phyloP scores from a whole-genome alignment of 2,329 filamentous ascomycete species.

The Colletotrichum musae region DNA sequence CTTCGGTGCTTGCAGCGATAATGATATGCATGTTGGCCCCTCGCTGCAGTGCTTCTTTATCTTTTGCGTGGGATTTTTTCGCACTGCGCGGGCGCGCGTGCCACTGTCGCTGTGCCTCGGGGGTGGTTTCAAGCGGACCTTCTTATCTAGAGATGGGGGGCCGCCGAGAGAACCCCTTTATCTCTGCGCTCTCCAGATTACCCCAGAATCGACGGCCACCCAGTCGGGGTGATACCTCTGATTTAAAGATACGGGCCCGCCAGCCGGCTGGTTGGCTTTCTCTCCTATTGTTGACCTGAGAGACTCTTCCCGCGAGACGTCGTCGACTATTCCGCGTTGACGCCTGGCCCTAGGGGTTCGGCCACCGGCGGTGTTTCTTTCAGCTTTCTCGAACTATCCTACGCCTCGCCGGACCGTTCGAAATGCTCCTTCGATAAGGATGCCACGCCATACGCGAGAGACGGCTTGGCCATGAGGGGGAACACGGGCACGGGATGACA shows the following conservation, averaged over 20 bases:
- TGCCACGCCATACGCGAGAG: too few relatives aligned
- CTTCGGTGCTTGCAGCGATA: slow-evolving; percentile 12
- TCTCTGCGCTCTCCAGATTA: slow-evolving; percentile 23
- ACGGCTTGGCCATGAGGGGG: too few relatives aligned
- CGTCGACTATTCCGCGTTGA: neutral
- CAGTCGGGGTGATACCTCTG: slow-evolving; percentile 1
- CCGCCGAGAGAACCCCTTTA: neutral
- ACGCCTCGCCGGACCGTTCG: too few relatives aligned
- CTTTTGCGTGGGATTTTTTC: slow-evolving; percentile 10
- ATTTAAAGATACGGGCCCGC: neutral
- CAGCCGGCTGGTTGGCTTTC: neutral
- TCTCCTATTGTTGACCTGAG: neutral
- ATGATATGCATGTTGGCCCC: slow-evolving; percentile 16
- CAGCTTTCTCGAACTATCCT: too few relatives aligned
- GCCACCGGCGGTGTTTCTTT: neutral
- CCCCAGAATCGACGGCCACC: slow-evolving; percentile 6
- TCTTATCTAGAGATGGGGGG: slow-evolving; percentile 28
- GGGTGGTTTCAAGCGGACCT: slow-evolving; percentile 24
- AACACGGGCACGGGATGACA: too few relatives aligned
- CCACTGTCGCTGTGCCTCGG: neutral
- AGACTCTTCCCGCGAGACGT: neutral
- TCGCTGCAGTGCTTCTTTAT: slow-evolving; percentile 29
- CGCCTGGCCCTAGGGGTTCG: neutral
- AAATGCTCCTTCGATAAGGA: too few relatives aligned
- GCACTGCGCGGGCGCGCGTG: slow-evolving; percentile 2